Percentiles rank a stretch among this genome's conserved stretches.
Evolutionary conservation across 2,329 filamentous ascomycete genomes (phyloP).

Genomic region (Ceratocystiopsis sp.): DNA sequence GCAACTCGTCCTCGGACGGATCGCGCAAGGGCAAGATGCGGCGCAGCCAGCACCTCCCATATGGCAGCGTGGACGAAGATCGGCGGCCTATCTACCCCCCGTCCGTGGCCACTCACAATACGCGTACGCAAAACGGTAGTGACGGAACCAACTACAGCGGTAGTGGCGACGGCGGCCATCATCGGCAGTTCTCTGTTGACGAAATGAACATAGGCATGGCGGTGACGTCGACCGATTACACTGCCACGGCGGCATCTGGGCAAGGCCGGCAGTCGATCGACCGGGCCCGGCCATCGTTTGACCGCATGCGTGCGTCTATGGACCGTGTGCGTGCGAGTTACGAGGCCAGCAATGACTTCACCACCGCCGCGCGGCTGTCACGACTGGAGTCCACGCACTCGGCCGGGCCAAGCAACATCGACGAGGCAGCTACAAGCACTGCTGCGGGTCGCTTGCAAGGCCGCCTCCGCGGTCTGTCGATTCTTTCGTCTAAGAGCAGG

Average conservation of each 20-base stretch:
- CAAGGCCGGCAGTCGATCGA: constrained; percentile 34
- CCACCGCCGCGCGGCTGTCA: constrained; percentile 69
- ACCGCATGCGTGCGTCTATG: constrained; percentile 73
- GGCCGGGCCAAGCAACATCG: constrained; percentile 1
- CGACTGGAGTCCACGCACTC: constrained; percentile 63
- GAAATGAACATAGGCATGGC: constrained; percentile 46
- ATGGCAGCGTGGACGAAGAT: constrained; percentile 65
- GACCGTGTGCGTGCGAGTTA: constrained; percentile 71
- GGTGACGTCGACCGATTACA: constrained; percentile 12
- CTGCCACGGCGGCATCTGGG: background rate
- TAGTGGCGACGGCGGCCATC: constrained; percentile 2
- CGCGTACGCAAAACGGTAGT: constrained; percentile 78
- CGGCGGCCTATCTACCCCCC: constrained; percentile 85
- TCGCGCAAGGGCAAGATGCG: constrained; percentile 26
- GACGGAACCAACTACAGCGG: constrained; percentile 68
- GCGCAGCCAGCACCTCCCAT: constrained; percentile 24
- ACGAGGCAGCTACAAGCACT: background rate
- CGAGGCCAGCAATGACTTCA: constrained; percentile 80
- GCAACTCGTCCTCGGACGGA: constrained; percentile 35
- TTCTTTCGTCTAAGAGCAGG: constrained; percentile 14
- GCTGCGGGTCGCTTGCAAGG: constrained; percentile 8
- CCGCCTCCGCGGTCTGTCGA: constrained; percentile 14
- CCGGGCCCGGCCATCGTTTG: constrained; percentile 65
- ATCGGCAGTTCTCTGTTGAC: constrained; percentile 24
- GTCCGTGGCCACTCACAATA: constrained; percentile 67